Evolutionary conservation across 768 basidiomycete genomes (phyloP).

Genomic region (Tulasnella sp.): DNA sequence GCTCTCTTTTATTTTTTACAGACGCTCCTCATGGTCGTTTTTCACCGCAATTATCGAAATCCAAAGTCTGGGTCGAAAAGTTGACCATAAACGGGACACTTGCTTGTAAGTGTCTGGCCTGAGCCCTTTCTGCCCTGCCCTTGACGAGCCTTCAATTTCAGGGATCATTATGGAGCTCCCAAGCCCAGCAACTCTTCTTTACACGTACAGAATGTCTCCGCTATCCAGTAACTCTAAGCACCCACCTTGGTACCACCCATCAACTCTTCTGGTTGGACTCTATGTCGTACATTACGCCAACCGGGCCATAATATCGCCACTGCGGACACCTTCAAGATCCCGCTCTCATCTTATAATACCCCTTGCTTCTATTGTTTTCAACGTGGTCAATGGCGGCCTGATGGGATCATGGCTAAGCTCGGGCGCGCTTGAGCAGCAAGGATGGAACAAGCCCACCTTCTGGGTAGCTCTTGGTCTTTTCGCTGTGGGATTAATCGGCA

Average conservation of each 20-base stretch:
- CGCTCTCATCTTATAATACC: conserved; percentile 68
- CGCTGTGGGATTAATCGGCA: conserved; percentile 68
- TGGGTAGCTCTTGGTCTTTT: conserved; percentile 64
- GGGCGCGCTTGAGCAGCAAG: conserved; percentile 43
- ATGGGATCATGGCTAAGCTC: conserved; percentile 70
- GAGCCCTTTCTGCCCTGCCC: neutral
- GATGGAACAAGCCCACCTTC: conserved; percentile 42
- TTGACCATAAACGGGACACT: neutral
- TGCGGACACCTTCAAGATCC: conserved; percentile 75
- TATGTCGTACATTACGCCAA: conserved; percentile 79
- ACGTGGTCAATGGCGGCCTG: conserved; percentile 65
- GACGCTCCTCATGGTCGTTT: conserved; percentile 7
- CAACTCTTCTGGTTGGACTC: conserved; percentile 52
- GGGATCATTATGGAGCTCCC: conserved; percentile 26
- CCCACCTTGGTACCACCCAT: conserved; percentile 35
- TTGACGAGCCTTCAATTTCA: neutral
- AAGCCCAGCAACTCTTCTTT: conserved; percentile 12
- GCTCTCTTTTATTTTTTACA: neutral
- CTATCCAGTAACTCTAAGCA: neutral
- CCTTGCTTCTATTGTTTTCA: conserved; percentile 57
- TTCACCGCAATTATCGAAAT: neutral
- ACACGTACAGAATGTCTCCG: conserved; percentile 8
- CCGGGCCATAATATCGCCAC: conserved; percentile 72
- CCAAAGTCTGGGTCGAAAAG: conserved; percentile 2
- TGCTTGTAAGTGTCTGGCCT: neutral